These are phyloP conservation scores for Pistacia vera DNA, from an alignment of 345 rosid genomes.

Conservation along the genomic window DNA sequence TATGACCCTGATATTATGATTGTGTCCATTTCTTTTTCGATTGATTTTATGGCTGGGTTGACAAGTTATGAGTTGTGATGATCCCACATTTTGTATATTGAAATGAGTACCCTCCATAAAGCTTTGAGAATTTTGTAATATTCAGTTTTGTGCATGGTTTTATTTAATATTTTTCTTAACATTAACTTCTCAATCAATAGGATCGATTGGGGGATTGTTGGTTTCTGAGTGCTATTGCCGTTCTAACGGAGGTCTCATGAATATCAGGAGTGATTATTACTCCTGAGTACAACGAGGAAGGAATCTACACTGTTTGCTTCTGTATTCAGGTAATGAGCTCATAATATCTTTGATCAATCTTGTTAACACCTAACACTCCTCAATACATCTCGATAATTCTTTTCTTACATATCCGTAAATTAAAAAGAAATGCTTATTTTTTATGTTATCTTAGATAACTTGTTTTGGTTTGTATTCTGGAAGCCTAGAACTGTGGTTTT, in stretches of 20 bases:
- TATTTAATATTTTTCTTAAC: slow-evolving; percentile 15
- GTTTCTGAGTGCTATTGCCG: slow-evolving; percentile 99
- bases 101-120: too few species aligned
- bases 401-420: not conserved
- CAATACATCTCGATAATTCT: slow-evolving; percentile 18
- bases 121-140: not conserved
- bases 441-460: not conserved
- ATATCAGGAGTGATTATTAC: slow-evolving; percentile 98
- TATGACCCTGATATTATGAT: too few species aligned
- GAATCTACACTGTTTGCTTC: slow-evolving; percentile 97
- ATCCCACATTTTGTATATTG: too few species aligned
- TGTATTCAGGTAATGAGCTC: slow-evolving; percentile 89
- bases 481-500: not conserved
- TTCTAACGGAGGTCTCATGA: slow-evolving; percentile 85
- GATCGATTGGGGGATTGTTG: slow-evolving; percentile 99
- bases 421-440: not conserved
- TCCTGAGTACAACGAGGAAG: slow-evolving; percentile 96
- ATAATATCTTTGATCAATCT: slow-evolving; percentile 11
- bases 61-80: too few species aligned
- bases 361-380: slow-evolving; percentile 1
- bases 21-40: too few species aligned
- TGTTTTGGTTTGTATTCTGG: not conserved
- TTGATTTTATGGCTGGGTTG: too few species aligned
- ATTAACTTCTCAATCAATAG: slow-evolving; percentile 42
- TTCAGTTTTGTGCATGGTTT: slow-evolving; percentile 16